These are phyloP conservation scores for Nakazawaea ishiwadae DNA, from an alignment of 805 yeast species.

Conservation along the genomic window DNA sequence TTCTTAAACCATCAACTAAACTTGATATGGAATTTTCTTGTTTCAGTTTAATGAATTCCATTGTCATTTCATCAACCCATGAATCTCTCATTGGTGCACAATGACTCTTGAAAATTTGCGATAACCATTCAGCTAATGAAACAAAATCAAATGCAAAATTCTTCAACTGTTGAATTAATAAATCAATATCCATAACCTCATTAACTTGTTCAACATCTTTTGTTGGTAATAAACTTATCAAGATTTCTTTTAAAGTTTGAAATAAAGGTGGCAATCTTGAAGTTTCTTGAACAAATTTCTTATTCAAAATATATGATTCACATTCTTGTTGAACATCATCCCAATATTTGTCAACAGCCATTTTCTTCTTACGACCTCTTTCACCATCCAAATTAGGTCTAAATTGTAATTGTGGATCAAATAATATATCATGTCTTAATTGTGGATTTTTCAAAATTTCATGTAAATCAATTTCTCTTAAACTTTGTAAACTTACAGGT, in stretches of 20 bases:
- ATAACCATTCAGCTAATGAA: conserved; percentile 67
- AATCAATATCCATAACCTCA: conserved; percentile 71
- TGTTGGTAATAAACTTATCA: conserved; percentile 70
- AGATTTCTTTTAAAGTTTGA: conserved; percentile 71
- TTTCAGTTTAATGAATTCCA: conserved; percentile 45
- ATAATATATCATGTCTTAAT: conserved; percentile 85
- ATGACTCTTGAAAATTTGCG: conserved; percentile 74
- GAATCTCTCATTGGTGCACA: conserved; percentile 95
- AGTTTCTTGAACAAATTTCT: conserved; percentile 18
- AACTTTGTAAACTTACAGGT: conserved; percentile 76
- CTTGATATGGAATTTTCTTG: conserved; percentile 37
- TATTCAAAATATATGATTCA: conserved; percentile 31
- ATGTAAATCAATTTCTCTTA: conserved; percentile 81
- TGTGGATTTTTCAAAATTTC: conserved; percentile 91
- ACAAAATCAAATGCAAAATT: conserved; percentile 72
- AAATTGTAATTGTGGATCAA: conserved; percentile 88
- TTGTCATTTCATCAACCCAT: conserved; percentile 82
- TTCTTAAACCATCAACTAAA: conserved; percentile 71
- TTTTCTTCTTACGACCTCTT: conserved; percentile 74
- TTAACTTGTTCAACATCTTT: conserved; percentile 65
- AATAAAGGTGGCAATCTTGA: conserved; percentile 64
- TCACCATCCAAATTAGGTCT: conserved; percentile 91
- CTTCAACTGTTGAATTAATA: conserved; percentile 68
- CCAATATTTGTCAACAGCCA: conserved; percentile 82
- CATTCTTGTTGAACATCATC: conserved; percentile 68